Percentiles rank a stretch among this genome's conserved stretches.
Evolutionary conservation across 2,329 filamentous ascomycete species (phyloP).

Genomic region (Fusarium sp.): DNA sequence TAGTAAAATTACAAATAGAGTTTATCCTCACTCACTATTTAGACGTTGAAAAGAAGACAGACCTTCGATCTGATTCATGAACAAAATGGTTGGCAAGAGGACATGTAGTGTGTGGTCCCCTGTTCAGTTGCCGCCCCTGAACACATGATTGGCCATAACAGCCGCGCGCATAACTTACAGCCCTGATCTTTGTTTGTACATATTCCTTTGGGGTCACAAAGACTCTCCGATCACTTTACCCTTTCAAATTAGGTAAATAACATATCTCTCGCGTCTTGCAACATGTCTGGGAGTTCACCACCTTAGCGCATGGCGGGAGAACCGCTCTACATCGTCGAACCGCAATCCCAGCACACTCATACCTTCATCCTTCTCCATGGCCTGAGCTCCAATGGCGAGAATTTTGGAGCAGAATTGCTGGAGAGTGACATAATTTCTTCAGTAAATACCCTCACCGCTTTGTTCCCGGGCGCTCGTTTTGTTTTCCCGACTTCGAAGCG

Average conservation of each 20-base stretch:
- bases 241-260: no score
- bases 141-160: neutral
- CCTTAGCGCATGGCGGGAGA: neutral
- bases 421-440: neutral
- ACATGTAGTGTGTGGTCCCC: neutral
- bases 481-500: neutral
- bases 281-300: rapidly evolving
- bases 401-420: neutral
- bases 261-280: no score
- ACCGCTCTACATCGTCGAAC: neutral
- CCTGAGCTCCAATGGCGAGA: neutral
- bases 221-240: rapidly evolving
- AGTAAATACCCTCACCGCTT: neutral
- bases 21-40: rapidly evolving
- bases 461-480: neutral
- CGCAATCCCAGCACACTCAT: neutral
- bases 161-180: neutral
- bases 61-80: rapidly evolving
- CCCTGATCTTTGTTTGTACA: no score
- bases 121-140: neutral
- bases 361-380: neutral
- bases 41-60: rapidly evolving
- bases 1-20: rapidly evolving
- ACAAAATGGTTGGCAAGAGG: no score
- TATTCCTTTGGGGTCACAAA: neutral